Evolutionary conservation across 805 yeast genomes (phyloP), one percentile per base, ranked within the genome.

Genomic region (Kazachstania psychrophila): DNA sequence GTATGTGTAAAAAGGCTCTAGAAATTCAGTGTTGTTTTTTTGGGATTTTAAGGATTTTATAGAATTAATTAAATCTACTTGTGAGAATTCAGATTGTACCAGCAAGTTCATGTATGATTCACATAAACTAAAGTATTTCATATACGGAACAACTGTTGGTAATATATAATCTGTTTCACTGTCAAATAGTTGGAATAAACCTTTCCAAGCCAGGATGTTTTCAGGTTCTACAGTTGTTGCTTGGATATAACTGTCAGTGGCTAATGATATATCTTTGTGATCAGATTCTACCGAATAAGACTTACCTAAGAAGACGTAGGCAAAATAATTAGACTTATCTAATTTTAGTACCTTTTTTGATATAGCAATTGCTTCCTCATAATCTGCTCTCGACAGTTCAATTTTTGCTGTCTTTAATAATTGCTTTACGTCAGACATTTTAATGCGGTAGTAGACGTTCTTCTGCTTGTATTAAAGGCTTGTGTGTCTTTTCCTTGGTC

Each of bases 201-300:
- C 97, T 50, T 83, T 85, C 94, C 92, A 88, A 0, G 87, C 94
- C 18, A 72, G 55, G 2, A 75, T 44, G 34, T 78, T 73, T 2
- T 64, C 62, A 0, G 73, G 69, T 20, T 75, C 70, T 1, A 77
- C 35, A 5, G 54, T 47, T 3, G 74, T 68, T 0, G 87, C 87
- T 15, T 48, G 51, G 22, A 49, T 48, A 47, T 77, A 79, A 9
- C 69, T 32, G 3, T 38, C 27, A 9, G 46, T 26, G 10, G 57
- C 41, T 2, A 55, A 18, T 43, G 44, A 10, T 1, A 36, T n/a
- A n/a, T 38, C 24, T 4, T 20, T 18, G 14, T 15, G 19, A 18
- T 22, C 11, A 2, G 52, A 49, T 4, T 53, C 39, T 5, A 70
- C 58, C 40, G 75, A 76, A 39, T 69, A 64, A 1, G 86, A 72